Base-by-base conservation (phyloP, 148 eudicot species). In the Fagopyrum homotropicum region DNA sequence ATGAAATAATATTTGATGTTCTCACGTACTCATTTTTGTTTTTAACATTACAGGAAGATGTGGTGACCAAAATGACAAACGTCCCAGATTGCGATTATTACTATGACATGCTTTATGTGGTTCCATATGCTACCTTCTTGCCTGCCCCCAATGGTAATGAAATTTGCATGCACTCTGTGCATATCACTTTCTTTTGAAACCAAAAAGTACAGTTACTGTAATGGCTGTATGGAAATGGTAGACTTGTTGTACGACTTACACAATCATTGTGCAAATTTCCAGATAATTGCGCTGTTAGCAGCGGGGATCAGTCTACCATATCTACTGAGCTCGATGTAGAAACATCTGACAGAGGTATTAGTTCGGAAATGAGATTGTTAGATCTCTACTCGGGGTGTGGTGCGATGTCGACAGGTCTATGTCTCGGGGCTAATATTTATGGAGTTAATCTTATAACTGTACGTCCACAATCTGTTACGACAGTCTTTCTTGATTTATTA, bases 361-460 rank as follows among this genome's bases (percentile, higher is more conserved):
- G 71, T 66, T 66, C 71, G 43, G 47, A 66, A 35, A 79, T 79
- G 86, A 82, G 64, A 1, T 16, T 93, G 9, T 57, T 90, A 30
- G 93, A 90, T 56, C 80, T 90, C 0, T 90, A 90, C 44, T 75
- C 85, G 22, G 96, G 93, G 1, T 93, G 96, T 85, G 96, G 96
- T 4, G 96, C 89, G 2, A 93, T 90, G 98, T 89, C 93, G 0
- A 90, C 96, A 0, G 98, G 96, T 10, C 78, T 93, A 9, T 87
- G 91, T 77, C 79, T 89, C 6, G 96, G 96, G 6, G 96, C 96
- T 7, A 86, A 85, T 4, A 14, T 82, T 29, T 17, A 45, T 11
- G 91, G 86, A 26, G 84, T 79, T 46, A 89, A 90, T 35, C 92
- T 95, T 22, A 89, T 87, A 0, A 92, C 93, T 11, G 98, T 95